phyloP scores from a whole-genome alignment of 1,284 basidiomycete genomes.

The Tilletia setariae region DNA sequence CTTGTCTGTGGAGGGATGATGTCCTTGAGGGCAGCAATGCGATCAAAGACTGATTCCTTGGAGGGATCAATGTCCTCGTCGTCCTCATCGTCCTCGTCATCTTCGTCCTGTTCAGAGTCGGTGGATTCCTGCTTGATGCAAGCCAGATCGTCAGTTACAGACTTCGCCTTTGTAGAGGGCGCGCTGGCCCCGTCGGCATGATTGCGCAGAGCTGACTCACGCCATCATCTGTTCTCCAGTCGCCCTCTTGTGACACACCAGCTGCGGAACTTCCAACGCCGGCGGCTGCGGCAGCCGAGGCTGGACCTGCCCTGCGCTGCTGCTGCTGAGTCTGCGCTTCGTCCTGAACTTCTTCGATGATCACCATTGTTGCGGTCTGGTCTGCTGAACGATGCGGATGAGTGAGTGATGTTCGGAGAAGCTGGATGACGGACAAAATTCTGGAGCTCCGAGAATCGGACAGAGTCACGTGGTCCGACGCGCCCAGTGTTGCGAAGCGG shows the following conservation, averaged over 20 bases:
- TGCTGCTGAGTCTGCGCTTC: constrained; percentile 22
- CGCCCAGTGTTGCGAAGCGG: neutral
- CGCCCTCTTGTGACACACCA: neutral
- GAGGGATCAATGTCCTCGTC: constrained; percentile 3
- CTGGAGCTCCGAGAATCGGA: neutral
- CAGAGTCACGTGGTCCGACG: neutral
- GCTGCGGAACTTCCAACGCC: neutral
- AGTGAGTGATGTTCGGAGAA: neutral
- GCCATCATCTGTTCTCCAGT: constrained; percentile 13
- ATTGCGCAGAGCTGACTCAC: neutral
- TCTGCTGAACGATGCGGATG: neutral
- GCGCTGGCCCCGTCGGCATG: neutral
- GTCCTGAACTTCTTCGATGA: constrained; percentile 31
- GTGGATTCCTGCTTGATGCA: neutral
- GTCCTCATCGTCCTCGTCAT: constrained; percentile 2
- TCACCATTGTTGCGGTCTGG: constrained; percentile 20
- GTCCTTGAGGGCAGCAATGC: constrained; percentile 84
- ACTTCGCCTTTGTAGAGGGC: neutral
- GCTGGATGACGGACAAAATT: neutral
- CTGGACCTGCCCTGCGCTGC: neutral
- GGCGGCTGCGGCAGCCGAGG: neutral
- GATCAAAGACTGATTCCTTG: constrained; percentile 78
- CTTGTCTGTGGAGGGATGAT: constrained; percentile 89
- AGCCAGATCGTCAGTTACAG: neutral
- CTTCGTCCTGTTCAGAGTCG: constrained; percentile 3